phyloP scores from a whole-genome alignment of 257 asterid genomes.

The Hygrophila difformis region DNA sequence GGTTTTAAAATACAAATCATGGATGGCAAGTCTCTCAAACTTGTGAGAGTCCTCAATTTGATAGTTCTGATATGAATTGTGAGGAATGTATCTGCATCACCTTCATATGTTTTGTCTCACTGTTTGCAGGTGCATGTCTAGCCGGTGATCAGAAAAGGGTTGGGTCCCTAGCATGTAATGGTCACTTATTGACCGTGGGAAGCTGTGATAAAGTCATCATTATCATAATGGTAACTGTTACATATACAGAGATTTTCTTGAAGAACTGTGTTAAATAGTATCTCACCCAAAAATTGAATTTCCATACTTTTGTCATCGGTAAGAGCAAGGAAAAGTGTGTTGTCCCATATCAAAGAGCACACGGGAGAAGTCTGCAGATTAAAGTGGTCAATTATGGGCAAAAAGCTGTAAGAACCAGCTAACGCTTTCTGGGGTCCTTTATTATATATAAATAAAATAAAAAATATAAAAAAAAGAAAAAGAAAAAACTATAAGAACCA shows the following conservation, averaged over 20 bases:
- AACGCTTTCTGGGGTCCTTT: too few species aligned
- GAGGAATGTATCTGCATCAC: background rate
- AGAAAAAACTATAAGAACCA: too few species aligned
- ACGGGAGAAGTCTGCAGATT: slow-evolving; percentile 46
- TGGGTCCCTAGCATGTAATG: slow-evolving; percentile 58
- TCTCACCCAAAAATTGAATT: too few species aligned
- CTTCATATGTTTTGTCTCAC: slow-evolving; percentile 1
- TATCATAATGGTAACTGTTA: slow-evolving; percentile 78
- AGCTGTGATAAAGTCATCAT: slow-evolving; percentile 46
- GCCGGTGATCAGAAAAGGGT: slow-evolving; percentile 43
- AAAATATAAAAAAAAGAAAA: too few species aligned
- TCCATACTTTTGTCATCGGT: slow-evolving; percentile 26
- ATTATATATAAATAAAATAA: too few species aligned
- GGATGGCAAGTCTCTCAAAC: slow-evolving; percentile 55
- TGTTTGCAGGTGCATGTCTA: slow-evolving; percentile 34
- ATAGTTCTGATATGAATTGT: background rate
- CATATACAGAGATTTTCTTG: too few species aligned
- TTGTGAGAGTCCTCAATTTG: slow-evolving; percentile 25
- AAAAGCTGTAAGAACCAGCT: too few species aligned
- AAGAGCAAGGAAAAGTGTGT: slow-evolving; percentile 44
- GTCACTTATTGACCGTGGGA: slow-evolving; percentile 54
- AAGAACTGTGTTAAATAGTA: too few species aligned
- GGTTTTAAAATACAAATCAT: slow-evolving; percentile 37
- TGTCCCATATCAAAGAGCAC: slow-evolving; percentile 32
- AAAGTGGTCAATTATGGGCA: slow-evolving; percentile 64